A percentile compares a stretch with the other conserved stretches of the same genome.
Conservation (phyloP, 2,329 filamentous ascomycete species). For the Xylaria hypoxylon region DNA sequence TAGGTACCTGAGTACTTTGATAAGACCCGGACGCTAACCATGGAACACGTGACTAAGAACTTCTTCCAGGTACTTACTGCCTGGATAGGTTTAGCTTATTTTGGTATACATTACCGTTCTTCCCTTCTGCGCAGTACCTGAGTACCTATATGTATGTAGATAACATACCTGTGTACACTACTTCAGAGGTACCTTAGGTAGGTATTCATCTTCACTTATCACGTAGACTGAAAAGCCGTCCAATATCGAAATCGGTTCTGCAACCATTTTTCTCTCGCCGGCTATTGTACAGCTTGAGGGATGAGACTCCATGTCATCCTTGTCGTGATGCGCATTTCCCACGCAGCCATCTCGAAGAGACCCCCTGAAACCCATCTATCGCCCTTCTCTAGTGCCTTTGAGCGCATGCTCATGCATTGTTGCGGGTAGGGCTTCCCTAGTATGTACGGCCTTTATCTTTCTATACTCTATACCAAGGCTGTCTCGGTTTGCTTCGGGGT, state of each 20-base stretch:
- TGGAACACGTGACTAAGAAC: too few relatives aligned
- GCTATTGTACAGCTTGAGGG: conserved; percentile 5
- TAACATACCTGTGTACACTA: too few relatives aligned
- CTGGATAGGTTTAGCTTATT: too few relatives aligned
- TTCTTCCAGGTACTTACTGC: too few relatives aligned
- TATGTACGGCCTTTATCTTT: conserved; percentile 10
- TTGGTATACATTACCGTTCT: too few relatives aligned
- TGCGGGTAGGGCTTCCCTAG: not conserved
- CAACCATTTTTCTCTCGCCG: not conserved
- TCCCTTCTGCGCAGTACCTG: too few relatives aligned
- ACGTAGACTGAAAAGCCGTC: not conserved
- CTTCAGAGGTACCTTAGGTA: too few relatives aligned
- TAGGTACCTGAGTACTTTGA: not conserved
- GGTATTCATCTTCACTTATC: not conserved
- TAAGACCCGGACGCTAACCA: too few relatives aligned
- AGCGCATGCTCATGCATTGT: conserved; percentile 4
- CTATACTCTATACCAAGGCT: conserved; percentile 28
- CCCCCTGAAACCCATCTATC: not conserved
- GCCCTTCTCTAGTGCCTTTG: not conserved
- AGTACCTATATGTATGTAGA: too few relatives aligned
- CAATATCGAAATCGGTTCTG: not conserved
- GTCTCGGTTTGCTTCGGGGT: not conserved
- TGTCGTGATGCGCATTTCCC: not conserved
- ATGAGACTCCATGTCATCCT: not conserved
- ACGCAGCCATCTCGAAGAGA: not conserved